phyloP scores from a whole-genome alignment of 2,329 filamentous ascomycete genomes.

The Nemania sp. region DNA sequence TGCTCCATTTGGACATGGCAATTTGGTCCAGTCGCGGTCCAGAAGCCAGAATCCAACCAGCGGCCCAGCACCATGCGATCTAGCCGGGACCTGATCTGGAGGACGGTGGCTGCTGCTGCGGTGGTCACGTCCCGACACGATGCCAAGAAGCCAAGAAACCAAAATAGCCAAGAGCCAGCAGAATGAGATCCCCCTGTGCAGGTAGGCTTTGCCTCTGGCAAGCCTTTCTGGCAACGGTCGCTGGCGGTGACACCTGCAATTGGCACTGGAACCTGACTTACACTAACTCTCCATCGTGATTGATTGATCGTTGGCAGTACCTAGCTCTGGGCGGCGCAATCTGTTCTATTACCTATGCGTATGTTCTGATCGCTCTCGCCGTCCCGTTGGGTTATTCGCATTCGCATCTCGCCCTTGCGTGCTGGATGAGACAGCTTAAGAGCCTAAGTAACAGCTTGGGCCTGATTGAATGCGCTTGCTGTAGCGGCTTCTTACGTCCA shows the following conservation, averaged over 20 bases:
- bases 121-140: constrained; percentile 17
- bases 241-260: no score
- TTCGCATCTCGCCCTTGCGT: neutral
- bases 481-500: neutral
- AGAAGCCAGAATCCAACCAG: no score
- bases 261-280: no score
- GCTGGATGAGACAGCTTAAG: no score
- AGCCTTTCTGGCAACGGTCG: no score
- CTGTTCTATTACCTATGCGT: constrained; percentile 3
- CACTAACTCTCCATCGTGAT: no score
- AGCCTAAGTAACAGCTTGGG: no score
- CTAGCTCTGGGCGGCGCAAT: constrained; percentile 2
- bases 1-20: constrained; percentile 16
- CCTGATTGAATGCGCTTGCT: constrained; percentile 6
- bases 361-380: no score
- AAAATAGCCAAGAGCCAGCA: constrained; percentile 18
- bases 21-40: constrained; percentile 3
- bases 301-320: no score
- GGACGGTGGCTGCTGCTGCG: neutral
- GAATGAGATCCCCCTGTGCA: neutral
- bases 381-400: no score
- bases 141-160: no score
- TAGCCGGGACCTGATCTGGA: constrained; percentile 7
- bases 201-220: neutral
- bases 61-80: neutral